Percentiles rank a stretch among this genome's conserved stretches.
These are phyloP conservation scores for Brachypodium distachyon DNA, from an alignment of 202 grass and related monocot species.

Conservation along the genomic window DNA sequence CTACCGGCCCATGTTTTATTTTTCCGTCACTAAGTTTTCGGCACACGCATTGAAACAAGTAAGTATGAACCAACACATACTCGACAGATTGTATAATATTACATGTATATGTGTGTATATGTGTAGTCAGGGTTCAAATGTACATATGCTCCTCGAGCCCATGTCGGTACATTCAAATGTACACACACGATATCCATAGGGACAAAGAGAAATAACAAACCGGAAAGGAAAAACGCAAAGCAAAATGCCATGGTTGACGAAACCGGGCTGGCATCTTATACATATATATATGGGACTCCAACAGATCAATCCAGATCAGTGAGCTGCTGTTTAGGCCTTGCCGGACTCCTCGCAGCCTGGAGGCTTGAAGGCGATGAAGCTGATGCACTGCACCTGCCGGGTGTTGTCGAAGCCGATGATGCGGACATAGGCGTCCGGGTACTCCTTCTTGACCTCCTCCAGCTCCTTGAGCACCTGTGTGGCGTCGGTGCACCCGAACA, in stretches of 20 bases:
- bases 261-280: not conserved
- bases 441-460: conserved; percentile 35
- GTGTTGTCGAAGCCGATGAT: conserved; percentile 58
- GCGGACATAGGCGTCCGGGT: conserved; percentile 34
- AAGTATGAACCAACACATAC: no score
- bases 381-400: conserved; percentile 48
- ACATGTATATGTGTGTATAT: not conserved
- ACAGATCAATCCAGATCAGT: not conserved
- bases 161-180: not conserved
- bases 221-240: not conserved
- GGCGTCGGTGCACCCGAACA: conserved; percentile 56
- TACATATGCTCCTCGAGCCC: not conserved
- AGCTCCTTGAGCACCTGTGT: conserved; percentile 43
- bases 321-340: not conserved
- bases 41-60: no score
- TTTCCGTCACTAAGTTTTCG: no score
- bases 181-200: not conserved
- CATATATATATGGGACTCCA: no score
- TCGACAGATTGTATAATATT: not conserved
- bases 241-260: not conserved
- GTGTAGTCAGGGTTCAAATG: not conserved
- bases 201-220: not conserved
- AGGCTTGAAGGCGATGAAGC: conserved; percentile 61
- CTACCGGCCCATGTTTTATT: no score
- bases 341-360: not conserved